Base-by-base conservation (phyloP, 192 early-diverging fungal genomes). In the Podila verticillata region DNA sequence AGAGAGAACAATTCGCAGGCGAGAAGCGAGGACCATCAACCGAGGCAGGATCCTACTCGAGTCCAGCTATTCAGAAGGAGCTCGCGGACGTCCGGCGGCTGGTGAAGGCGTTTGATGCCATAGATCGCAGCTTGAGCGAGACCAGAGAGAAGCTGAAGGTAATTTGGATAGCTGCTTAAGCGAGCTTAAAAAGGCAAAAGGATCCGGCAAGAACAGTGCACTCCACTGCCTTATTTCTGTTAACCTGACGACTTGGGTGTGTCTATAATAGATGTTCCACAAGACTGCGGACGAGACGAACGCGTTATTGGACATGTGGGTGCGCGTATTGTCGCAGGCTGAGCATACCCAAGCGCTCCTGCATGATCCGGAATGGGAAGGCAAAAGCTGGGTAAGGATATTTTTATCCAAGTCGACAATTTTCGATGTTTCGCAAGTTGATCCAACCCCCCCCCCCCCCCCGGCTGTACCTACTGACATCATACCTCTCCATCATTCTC, bases 241-340 rank as follows among this genome's bases (percentile, higher is more conserved):
- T 59, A 22, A 28, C 26, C 34, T 35, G 48, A 51, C 22, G 24
- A 7, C 24, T 2, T 44, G 39, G n/a, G n/a, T n/a, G 15, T 44
- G 17, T 44, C 39, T 44, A 0, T 4, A 26, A 71, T 12, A 73
- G 74, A 77, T 63, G 17, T 84, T 84, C 32, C 70, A 72, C 44
- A 77, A 68, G 17, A 81, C 78, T 7, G 71, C 80, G 26, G 78
- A 84, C 30, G 73, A 84, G 57, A 81, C 83, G 15, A 81, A 84
- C 51, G 71, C 72, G 57, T 56, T 84, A 48, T 54, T 84, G 66
- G 83, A 84, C 44, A 70, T 84, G 75, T 84, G 78, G 83, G 77
- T 84, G 39, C 70, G 74, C 22, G 71, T 84, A 19, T 56, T 84
- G 8, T 81, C 83, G 10, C 83, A 84, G 39, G 65, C 78, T 20